These are phyloP conservation scores for Candida tunisiensis DNA, from an alignment of 1,139 yeast genomes.

Conservation along the genomic window DNA sequence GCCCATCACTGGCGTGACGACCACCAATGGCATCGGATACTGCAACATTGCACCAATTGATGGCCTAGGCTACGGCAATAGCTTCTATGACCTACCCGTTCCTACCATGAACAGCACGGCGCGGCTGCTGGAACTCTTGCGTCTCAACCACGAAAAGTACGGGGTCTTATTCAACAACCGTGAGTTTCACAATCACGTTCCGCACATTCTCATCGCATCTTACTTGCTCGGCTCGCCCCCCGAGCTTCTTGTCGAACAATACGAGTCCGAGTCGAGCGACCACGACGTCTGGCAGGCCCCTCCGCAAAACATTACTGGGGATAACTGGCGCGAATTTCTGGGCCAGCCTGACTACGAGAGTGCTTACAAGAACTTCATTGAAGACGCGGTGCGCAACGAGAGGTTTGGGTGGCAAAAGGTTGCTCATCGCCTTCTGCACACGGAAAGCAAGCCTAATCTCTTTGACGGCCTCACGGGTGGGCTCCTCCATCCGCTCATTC, in stretches of 20 bases:
- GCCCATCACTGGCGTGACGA: too few species aligned
- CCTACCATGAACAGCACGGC: constrained; percentile 8
- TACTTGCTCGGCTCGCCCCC: constrained; percentile 10
- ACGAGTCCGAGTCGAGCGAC: constrained; percentile 4
- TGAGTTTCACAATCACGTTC: constrained; percentile 16
- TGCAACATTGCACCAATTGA: too few species aligned
- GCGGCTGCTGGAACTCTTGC: constrained; percentile 10
- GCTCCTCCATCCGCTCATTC: constrained; percentile 17
- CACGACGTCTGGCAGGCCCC: constrained; percentile 10
- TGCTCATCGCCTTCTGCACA: constrained; percentile 6
- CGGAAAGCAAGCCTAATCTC: constrained; percentile 4
- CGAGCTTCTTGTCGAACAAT: constrained; percentile 5
- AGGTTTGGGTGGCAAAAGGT: constrained; percentile 14
- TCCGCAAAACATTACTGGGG: constrained; percentile 16
- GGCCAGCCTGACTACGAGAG: constrained; percentile 14
- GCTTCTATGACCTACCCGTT: constrained; percentile 5
- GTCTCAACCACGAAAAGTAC: constrained; percentile 16
- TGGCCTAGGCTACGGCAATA: constrained; percentile 5
- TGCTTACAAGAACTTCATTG: constrained; percentile 16
- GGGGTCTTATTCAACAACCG: constrained; percentile 14
- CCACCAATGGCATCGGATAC: too few species aligned
- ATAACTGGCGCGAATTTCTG: constrained; percentile 14
- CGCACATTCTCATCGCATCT: constrained; percentile 12
- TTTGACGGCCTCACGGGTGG: constrained; percentile 12
- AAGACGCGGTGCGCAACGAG: constrained; percentile 13